Evolutionary conservation across 2,329 filamentous ascomycete species (phyloP).

Genomic region (Sporothrix sp.): DNA sequence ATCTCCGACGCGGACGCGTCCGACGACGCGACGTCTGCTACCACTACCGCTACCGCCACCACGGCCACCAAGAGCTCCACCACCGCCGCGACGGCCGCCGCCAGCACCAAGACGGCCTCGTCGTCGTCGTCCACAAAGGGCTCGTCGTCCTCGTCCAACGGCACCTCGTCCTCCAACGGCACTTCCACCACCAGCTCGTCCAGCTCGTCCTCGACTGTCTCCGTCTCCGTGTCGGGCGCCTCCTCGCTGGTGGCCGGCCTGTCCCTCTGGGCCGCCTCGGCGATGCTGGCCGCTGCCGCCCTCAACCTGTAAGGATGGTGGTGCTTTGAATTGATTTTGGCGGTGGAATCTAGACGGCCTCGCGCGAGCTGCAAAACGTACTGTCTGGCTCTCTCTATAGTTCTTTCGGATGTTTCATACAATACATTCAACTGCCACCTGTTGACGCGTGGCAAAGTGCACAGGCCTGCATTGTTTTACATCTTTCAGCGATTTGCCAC

Average conservation of each 20-base stretch:
- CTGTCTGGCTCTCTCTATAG: too few species aligned
- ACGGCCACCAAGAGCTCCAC: not conserved
- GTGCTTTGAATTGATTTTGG: too few species aligned
- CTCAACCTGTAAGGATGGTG: constrained; percentile 7
- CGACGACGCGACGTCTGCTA: not conserved
- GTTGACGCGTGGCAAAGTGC: too few species aligned
- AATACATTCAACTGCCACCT: too few species aligned
- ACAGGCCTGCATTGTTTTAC: too few species aligned
- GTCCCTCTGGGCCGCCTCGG: not conserved
- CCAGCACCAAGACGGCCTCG: not conserved
- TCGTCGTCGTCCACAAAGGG: not conserved
- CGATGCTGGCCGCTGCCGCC: not conserved
- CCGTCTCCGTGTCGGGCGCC: not conserved
- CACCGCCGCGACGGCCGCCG: not conserved
- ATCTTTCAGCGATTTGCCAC: too few species aligned
- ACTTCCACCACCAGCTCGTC: not conserved
- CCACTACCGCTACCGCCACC: not conserved
- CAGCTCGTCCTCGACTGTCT: not conserved
- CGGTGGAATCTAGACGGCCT: too few species aligned
- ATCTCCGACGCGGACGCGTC: not conserved
- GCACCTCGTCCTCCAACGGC: not conserved
- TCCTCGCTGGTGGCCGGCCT: not conserved
- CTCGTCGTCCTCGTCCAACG: not conserved
- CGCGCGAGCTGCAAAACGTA: too few species aligned
- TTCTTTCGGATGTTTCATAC: too few species aligned